phyloP scores from a whole-genome alignment of 495 filamentous ascomycete genomes.

The Aspergillus leporis region DNA sequence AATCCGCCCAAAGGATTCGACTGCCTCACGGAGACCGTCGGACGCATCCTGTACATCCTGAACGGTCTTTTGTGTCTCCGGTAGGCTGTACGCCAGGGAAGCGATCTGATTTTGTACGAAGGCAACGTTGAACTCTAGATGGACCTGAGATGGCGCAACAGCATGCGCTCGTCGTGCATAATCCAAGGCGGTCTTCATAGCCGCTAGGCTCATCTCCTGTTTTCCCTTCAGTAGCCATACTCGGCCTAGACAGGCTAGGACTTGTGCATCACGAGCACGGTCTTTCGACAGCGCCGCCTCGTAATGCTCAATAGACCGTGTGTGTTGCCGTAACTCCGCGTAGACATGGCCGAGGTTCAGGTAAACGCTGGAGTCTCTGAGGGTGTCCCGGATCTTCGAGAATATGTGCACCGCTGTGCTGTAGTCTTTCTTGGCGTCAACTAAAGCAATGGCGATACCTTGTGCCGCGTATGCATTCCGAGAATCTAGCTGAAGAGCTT shows the following conservation, averaged over 20 bases:
- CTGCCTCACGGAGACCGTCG: constrained; percentile 85
- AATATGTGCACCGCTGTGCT: constrained; percentile 80
- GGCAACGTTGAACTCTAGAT: constrained; percentile 96
- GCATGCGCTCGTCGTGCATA: constrained; percentile 84
- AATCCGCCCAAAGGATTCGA: constrained; percentile 77
- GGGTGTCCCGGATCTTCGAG: constrained; percentile 80
- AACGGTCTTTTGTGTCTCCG: constrained; percentile 72
- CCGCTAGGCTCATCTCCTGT: constrained; percentile 71
- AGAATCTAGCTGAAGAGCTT: constrained; percentile 87
- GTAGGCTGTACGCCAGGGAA: constrained; percentile 70
- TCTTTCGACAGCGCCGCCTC: constrained; percentile 86
- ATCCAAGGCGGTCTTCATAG: constrained; percentile 85
- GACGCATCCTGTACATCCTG: constrained; percentile 76
- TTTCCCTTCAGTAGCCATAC: constrained; percentile 88
- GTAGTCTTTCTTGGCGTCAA: constrained; percentile 90
- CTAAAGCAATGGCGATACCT: constrained; percentile 87
- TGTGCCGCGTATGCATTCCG: constrained; percentile 96
- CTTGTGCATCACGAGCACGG: constrained; percentile 72
- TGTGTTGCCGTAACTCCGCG: constrained; percentile 83
- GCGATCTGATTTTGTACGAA: constrained; percentile 96
- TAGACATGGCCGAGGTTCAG: constrained; percentile 93
- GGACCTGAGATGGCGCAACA: constrained; percentile 76
- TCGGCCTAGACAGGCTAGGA: constrained; percentile 90
- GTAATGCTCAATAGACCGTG: constrained; percentile 87
- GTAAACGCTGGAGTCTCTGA: constrained; percentile 82